Conservation (phyloP, 805 yeast species). For the Grigorovia yakushimaensis region DNA sequence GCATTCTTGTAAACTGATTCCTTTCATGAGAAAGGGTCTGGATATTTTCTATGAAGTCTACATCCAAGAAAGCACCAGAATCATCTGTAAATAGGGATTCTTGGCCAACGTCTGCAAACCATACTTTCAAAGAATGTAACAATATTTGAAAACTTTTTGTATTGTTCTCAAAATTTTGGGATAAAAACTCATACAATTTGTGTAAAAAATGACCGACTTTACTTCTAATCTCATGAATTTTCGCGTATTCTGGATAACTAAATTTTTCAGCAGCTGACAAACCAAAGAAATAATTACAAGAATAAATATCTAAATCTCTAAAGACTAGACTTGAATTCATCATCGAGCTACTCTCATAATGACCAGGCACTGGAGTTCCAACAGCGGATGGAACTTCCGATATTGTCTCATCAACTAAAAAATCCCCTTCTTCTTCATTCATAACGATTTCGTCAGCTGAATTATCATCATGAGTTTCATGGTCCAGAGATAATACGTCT, state of each 20-base stretch:
- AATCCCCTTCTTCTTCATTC: conserved; percentile 12
- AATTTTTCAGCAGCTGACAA: conserved; percentile 38
- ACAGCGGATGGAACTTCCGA: conserved; percentile 33
- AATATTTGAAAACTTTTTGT: conserved; percentile 52
- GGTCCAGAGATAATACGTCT: conserved; percentile 19
- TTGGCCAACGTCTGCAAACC: conserved; percentile 74
- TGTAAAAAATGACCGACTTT: conserved; percentile 58
- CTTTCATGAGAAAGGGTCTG: conserved; percentile 55
- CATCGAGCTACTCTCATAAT: conserved; percentile 30
- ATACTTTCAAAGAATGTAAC: conserved; percentile 55
- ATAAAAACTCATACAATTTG: conserved; percentile 39
- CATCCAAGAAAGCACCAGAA: conserved; percentile 43
- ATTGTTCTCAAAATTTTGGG: conserved; percentile 47
- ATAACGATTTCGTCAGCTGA: conserved; percentile 17
- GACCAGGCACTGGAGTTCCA: conserved; percentile 30
- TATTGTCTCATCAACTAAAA: conserved; percentile 34
- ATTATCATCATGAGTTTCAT: conserved; percentile 7
- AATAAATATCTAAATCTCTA: conserved; percentile 53
- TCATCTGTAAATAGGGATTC: conserved; percentile 53
- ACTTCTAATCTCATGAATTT: conserved; percentile 52
- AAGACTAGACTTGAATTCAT: conserved; percentile 47
- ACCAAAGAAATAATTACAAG: conserved; percentile 58
- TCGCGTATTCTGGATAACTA: conserved; percentile 34
- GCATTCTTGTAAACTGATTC: conserved; percentile 67
- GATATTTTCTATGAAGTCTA: conserved; percentile 44